These are phyloP conservation scores for Reticulascus tulasneorum DNA, from an alignment of 2,329 filamentous ascomycete species.

Conservation along the genomic window DNA sequence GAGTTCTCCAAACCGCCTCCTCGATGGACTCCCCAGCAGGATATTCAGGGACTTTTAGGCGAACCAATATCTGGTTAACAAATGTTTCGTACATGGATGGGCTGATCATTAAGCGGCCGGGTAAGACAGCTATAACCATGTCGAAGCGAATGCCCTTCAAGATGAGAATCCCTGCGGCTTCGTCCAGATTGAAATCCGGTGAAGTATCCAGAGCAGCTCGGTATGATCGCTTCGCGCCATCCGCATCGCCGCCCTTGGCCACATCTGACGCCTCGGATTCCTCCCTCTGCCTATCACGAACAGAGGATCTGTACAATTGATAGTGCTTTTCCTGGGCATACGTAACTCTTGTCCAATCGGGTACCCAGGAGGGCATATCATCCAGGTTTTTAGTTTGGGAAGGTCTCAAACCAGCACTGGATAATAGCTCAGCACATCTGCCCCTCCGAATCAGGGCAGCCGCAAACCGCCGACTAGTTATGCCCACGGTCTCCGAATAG, in stretches of 20 bases:
- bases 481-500: neutral
- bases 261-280: too few species aligned
- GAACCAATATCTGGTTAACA: neutral
- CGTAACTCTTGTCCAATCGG: neutral
- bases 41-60: neutral
- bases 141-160: too few species aligned
- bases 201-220: too few species aligned
- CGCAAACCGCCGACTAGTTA: neutral
- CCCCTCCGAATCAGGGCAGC: neutral
- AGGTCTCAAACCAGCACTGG: neutral
- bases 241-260: too few species aligned
- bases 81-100: neutral
- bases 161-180: too few species aligned
- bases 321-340: slow-evolving; percentile 1
- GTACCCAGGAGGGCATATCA: slow-evolving; percentile 1
- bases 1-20: slow-evolving; percentile 4
- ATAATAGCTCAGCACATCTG: neutral
- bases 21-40: neutral
- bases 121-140: too few species aligned
- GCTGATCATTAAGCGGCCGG: too few species aligned
- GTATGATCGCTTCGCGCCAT: too few species aligned
- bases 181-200: too few species aligned
- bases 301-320: too few species aligned
- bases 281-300: too few species aligned
- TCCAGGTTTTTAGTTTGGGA: too few species aligned